Evolutionary conservation across 495 filamentous ascomycete genomes (phyloP).

Genomic region (Cercophora newfieldiana): DNA sequence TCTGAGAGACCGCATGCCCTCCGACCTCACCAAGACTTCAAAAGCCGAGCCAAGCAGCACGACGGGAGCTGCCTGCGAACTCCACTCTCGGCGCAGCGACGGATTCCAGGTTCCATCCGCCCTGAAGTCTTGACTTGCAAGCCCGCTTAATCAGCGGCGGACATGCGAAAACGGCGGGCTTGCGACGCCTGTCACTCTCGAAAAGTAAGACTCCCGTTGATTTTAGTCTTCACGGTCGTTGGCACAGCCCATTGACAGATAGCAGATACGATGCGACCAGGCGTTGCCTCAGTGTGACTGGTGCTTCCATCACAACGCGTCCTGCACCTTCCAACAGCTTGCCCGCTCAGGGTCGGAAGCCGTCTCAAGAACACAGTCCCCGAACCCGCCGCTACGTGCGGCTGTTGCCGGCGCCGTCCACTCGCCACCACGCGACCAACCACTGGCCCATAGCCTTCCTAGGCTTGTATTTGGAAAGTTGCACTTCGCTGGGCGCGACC

Average conservation of each 20-base stretch:
- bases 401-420: too few species aligned
- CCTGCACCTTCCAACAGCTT: slow-evolving; percentile 49
- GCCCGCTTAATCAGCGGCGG: neutral
- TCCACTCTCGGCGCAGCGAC: too few species aligned
- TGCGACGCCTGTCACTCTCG: slow-evolving; percentile 54
- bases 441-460: too few species aligned
- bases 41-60: too few species aligned
- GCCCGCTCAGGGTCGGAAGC: slow-evolving; percentile 37
- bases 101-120: too few species aligned
- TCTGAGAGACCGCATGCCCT: too few species aligned
- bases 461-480: slow-evolving; percentile 33
- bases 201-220: slow-evolving; percentile 43
- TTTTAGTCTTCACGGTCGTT: neutral
- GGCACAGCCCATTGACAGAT: neutral
- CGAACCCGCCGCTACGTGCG: too few species aligned
- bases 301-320: slow-evolving; percentile 52
- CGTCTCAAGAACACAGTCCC: too few species aligned
- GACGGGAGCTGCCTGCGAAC: too few species aligned
- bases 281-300: slow-evolving; percentile 48
- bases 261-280: slow-evolving; percentile 55
- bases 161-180: slow-evolving; percentile 35
- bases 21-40: too few species aligned
- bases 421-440: too few species aligned
- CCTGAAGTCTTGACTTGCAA: neutral
- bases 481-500: slow-evolving; percentile 50